These are phyloP conservation scores for Podospora appendiculata DNA, from an alignment of 495 filamentous ascomycete genomes.

Conservation along the genomic window DNA sequence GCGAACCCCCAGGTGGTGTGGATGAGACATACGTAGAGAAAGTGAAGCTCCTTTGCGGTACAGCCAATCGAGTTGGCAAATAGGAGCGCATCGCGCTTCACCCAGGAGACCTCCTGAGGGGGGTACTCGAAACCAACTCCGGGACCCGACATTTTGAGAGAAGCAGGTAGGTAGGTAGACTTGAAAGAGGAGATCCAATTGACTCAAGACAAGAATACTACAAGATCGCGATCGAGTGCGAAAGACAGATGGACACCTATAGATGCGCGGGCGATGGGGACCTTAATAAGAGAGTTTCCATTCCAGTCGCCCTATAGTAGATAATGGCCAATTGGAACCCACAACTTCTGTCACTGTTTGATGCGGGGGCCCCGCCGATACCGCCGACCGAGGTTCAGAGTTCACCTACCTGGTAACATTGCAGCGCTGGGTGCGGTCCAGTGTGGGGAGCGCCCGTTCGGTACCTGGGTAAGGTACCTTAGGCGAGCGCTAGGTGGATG, in stretches of 20 bases:
- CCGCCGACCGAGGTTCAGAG: conserved; percentile 16
- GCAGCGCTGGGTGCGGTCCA: neutral
- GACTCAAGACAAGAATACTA: too few relatives aligned
- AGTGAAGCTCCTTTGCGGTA: conserved; percentile 80
- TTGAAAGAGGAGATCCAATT: neutral
- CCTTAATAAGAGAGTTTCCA: neutral
- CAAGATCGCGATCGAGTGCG: too few relatives aligned
- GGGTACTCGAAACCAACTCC: conserved; percentile 77
- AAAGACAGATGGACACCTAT: too few relatives aligned
- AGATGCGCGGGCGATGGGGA: too few relatives aligned
- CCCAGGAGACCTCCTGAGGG: conserved; percentile 63
- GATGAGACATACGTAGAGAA: conserved; percentile 61
- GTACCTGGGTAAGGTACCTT: neutral
- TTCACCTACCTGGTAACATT: neutral
- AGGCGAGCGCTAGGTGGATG: too few relatives aligned
- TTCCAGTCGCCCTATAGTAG: too few relatives aligned
- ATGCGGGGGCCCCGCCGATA: conserved; percentile 3
- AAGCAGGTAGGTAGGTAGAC: too few relatives aligned
- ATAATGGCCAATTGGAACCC: too few relatives aligned
- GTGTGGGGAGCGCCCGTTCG: neutral
- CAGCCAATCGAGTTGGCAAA: conserved; percentile 84
- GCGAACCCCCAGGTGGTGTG: neutral
- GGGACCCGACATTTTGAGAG: conserved; percentile 42
- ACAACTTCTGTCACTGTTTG: neutral
- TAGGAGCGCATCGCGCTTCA: conserved; percentile 77